phyloP scores from a whole-genome alignment of 179 eudicot species.

The Beta corolliflora region DNA sequence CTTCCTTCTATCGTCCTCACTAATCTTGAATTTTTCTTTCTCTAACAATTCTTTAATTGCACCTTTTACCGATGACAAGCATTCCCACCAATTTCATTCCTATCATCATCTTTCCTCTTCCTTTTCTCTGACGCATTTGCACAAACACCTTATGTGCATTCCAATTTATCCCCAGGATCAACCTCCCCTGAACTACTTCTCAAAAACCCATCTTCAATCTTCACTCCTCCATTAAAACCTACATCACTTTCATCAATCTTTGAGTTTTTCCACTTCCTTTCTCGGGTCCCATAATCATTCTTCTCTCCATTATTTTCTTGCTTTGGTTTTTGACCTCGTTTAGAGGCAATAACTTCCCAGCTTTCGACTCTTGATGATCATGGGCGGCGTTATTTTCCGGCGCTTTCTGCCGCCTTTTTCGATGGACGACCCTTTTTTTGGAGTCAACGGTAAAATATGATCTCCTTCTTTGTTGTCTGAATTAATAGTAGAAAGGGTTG shows the following conservation, averaged over 20 bases:
- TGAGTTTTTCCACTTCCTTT: background rate
- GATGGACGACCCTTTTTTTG: constrained; percentile 23
- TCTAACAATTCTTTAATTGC: constrained; percentile 22
- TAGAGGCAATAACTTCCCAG: background rate
- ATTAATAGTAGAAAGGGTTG: too few species aligned
- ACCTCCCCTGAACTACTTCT: too few species aligned
- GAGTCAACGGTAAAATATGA: constrained; percentile 21
- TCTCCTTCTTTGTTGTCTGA: too few species aligned
- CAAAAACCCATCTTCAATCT: too few species aligned
- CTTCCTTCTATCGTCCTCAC: constrained; percentile 35
- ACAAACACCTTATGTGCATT: constrained; percentile 38
- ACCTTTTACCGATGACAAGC: constrained; percentile 52
- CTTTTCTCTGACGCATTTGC: constrained; percentile 37
- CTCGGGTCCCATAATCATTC: background rate
- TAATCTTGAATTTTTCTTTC: constrained; percentile 23
- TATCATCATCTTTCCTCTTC: constrained; percentile 16
- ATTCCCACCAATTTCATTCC: constrained; percentile 18
- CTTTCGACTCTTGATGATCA: background rate
- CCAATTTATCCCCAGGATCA: constrained; percentile 1
- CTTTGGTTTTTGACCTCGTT: constrained; percentile 13
- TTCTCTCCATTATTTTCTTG: background rate
- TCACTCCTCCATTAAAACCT: constrained; percentile 4
- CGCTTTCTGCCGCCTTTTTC: constrained; percentile 8
- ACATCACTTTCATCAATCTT: constrained; percentile 5
- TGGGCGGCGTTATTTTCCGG: too few species aligned